Evolutionary conservation across 2,329 filamentous ascomycete genomes (phyloP), one percentile per base, ranked within the genome.

Genomic region (Sclerotiophoma versabilis): DNA sequence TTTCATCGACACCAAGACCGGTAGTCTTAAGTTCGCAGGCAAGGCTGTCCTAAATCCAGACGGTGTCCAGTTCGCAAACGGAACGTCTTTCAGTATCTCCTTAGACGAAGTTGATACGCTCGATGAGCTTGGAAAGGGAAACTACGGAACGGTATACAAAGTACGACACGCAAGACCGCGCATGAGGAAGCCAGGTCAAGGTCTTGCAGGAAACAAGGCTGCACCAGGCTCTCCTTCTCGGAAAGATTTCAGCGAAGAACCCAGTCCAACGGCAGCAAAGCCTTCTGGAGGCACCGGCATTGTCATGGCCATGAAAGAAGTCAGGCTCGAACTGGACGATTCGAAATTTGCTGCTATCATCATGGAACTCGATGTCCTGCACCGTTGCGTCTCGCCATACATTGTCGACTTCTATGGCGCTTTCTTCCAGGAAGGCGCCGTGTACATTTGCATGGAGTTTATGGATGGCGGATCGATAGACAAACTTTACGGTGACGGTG

Each of bases 301-400:
- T 43, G 82, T 96, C 55, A 98, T 99, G 95, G 95, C 95, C 12
- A 99, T 99, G 95, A 99, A 99, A 75, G 95, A 99, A 76, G 96
- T 99, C 66, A 87, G 95, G 17, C 81, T 99, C 9, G 95, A 99
- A 75, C 82, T 99, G 47, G 95, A 99, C 69, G 95, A 99, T 74
- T 89, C 92, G 59, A 99, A 99, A 75, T 96, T 99, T 72, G 89
- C 91, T 6, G 93, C 93, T 30, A 99, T 99, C 70, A 89, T 98
- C 66, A 99, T 98, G 85, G 95, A 99, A 76, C 82, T 99, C 41
- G 92, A 99, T 68, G 93, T 99, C 59, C 81, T 99, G 2, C 95
- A 99, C 77, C 90, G 95, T 65, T 99, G 95, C 70, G 83, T 95
- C 3, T 97, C 92, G 2, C 93, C 95, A 0, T 96, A 93, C 76